Conservation (phyloP, 352 stramenopile genomes). For the Plasmopara viticola region DNA sequence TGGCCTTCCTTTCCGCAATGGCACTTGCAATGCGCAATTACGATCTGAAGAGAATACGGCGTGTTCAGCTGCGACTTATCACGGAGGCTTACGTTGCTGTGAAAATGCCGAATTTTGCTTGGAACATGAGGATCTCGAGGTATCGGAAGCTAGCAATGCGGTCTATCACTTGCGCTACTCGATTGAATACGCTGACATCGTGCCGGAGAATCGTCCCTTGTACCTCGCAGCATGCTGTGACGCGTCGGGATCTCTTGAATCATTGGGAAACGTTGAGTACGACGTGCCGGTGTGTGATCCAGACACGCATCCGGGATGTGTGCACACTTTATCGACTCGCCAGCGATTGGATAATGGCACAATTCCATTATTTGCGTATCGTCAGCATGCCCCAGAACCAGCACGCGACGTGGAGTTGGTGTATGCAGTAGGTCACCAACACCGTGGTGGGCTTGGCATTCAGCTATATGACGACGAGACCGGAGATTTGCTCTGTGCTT, state of each 20-base stretch:
- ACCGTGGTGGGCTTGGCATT: constrained; percentile 65
- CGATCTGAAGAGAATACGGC: constrained; percentile 64
- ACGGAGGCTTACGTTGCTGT: constrained; percentile 70
- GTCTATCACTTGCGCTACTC: constrained; percentile 74
- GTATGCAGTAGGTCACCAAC: constrained; percentile 74
- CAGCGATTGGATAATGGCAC: constrained; percentile 41
- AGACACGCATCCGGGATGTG: constrained; percentile 59
- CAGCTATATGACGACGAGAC: constrained; percentile 65
- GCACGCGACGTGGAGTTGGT: constrained; percentile 65
- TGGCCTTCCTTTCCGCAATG: constrained; percentile 31
- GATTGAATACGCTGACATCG: constrained; percentile 59
- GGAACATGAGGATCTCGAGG: constrained; percentile 42
- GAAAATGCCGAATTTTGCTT: constrained; percentile 64
- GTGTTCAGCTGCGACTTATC: constrained; percentile 52
- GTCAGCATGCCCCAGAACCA: constrained; percentile 17
- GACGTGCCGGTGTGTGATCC: constrained; percentile 63
- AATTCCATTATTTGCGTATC: constrained; percentile 18
- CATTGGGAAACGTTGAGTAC: constrained; percentile 76
- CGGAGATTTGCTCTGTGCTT: constrained; percentile 61
- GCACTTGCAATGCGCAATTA: constrained; percentile 60
- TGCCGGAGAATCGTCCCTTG: constrained; percentile 48
- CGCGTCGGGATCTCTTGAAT: constrained; percentile 44
- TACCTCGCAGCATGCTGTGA: constrained; percentile 73
- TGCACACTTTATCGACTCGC: constrained; percentile 68
- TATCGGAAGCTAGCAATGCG: constrained; percentile 15